These are phyloP conservation scores for Epichloe amarillans DNA, from an alignment of 2,329 filamentous ascomycete species.

Conservation along the genomic window DNA sequence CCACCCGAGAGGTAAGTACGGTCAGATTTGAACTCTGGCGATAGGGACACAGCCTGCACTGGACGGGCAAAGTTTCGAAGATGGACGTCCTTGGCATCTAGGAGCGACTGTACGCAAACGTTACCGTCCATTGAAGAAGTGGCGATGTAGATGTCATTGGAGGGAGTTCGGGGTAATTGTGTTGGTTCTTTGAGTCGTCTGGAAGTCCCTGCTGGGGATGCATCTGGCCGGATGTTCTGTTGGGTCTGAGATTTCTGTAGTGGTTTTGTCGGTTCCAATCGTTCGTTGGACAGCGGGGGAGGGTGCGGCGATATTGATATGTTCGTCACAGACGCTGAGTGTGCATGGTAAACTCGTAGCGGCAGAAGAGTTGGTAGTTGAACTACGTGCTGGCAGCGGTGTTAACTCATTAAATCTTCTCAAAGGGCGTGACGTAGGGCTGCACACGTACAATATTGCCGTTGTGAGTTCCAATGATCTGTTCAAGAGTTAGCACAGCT, in stretches of 20 bases:
- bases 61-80: constrained; percentile 88
- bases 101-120: constrained; percentile 77
- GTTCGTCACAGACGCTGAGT: constrained; percentile 79
- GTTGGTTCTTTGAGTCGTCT: constrained; percentile 37
- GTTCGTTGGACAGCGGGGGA: constrained; percentile 35
- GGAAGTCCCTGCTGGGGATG: constrained; percentile 36
- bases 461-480: constrained; percentile 91
- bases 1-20: constrained; percentile 84
- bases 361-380: constrained; percentile 70
- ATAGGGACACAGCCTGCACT: constrained; percentile 83
- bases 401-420: not conserved
- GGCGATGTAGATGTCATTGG: constrained; percentile 85
- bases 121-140: constrained; percentile 94
- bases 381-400: constrained; percentile 56
- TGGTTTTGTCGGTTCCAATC: constrained; percentile 27
- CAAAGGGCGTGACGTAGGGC: not conserved
- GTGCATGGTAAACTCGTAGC: constrained; percentile 79
- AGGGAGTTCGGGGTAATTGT: constrained; percentile 58
- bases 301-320: constrained; percentile 85
- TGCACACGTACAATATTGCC: constrained; percentile 68
- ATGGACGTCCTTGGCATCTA: constrained; percentile 81
- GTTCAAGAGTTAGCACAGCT: constrained; percentile 17
- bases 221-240: constrained; percentile 18
- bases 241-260: constrained; percentile 22
- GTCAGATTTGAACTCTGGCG: constrained; percentile 85